Conservation (phyloP, 2,329 filamentous ascomycete genomes). For the Xylariales sp. region DNA sequence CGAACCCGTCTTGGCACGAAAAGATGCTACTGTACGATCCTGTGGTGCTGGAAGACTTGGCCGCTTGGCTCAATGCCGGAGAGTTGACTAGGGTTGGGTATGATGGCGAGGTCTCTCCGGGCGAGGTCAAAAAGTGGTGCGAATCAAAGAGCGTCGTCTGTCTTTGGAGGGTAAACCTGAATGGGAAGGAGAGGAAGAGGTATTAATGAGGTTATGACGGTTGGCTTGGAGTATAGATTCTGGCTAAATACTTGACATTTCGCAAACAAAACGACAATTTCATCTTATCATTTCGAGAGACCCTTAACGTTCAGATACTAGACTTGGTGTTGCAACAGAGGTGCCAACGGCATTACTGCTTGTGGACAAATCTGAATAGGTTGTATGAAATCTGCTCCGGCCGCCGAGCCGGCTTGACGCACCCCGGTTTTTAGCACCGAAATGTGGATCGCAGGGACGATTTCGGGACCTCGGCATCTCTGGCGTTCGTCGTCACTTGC, state of each 20-base stretch:
- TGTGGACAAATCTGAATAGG: too few species aligned
- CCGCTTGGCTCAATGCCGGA: conserved; percentile 75
- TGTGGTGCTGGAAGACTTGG: conserved; percentile 79
- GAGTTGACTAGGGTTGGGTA: conserved; percentile 58
- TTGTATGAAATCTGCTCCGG: too few species aligned
- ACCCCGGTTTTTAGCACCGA: too few species aligned
- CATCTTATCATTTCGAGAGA: too few species aligned
- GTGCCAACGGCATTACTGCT: too few species aligned
- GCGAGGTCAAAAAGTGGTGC: conserved; percentile 82
- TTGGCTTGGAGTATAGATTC: too few species aligned
- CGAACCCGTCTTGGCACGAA: conserved; percentile 72
- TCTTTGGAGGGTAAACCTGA: conserved; percentile 58
- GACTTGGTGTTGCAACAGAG: too few species aligned
- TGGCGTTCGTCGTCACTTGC: too few species aligned
- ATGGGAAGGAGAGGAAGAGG: conserved; percentile 50
- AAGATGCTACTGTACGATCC: conserved; percentile 94
- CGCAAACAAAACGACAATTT: too few species aligned
- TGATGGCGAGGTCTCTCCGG: conserved; percentile 58
- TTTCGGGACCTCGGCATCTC: conserved; percentile 6
- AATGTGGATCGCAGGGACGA: conserved; percentile 4
- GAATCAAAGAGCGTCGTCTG: conserved; percentile 83
- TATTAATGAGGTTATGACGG: conserved; percentile 21
- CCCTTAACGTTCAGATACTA: too few species aligned
- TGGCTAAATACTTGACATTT: too few species aligned
- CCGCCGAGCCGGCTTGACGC: too few species aligned